Evolutionary conservation across 805 yeast genomes (phyloP), one percentile per base, ranked within the genome.

Genomic region (Sugiyamaella lignohabitans): DNA sequence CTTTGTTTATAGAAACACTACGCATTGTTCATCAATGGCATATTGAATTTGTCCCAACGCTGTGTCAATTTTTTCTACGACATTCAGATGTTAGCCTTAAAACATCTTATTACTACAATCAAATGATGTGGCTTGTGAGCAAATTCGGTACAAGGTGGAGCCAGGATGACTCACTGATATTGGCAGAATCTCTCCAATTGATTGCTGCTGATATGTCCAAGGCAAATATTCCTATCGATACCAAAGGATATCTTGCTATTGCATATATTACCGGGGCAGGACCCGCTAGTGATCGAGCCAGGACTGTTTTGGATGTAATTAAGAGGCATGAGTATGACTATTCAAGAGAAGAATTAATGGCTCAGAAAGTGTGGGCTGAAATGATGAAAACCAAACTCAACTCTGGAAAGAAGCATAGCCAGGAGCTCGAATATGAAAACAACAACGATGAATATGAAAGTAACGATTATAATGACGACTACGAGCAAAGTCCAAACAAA

Each of bases 171-270:
- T 42, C 52, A 4, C 43, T 49, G 14, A 40, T 50, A 14, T 48
- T 61, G 6, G 39, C 51, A 3, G 55, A 55, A 18, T 64, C 64
- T 1, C 62, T 58, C 38, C 46, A 52, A 21, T 36, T 51, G 23
- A 39, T 62, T 18, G 60, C 59, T 2, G 44, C 32, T 20, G 52
- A 47, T 3, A 47, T 58, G 44, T 56, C 50, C 8, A 27, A 29
- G 5, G 27, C 24, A 10, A 47, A 36, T 5, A 34, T 51, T 2
- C 36, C 36, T 2, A 8, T 63, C 5, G 65, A 62, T 43, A 45
- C 58, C 2, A 62, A 63, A 46, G 67, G 67, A 4, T 48, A 56
- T 17, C 46, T 60, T 17, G 59, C 60, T 6, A 40, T 63, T 32
- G 61, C 65, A 3, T 60, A 58, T 39, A 34, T 41, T 2, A 37